A percentile compares a stretch with the other conserved stretches of the same genome.
These are phyloP conservation scores for Wilcoxina mikolae DNA, from an alignment of 495 filamentous ascomycete genomes.

Conservation along the genomic window DNA sequence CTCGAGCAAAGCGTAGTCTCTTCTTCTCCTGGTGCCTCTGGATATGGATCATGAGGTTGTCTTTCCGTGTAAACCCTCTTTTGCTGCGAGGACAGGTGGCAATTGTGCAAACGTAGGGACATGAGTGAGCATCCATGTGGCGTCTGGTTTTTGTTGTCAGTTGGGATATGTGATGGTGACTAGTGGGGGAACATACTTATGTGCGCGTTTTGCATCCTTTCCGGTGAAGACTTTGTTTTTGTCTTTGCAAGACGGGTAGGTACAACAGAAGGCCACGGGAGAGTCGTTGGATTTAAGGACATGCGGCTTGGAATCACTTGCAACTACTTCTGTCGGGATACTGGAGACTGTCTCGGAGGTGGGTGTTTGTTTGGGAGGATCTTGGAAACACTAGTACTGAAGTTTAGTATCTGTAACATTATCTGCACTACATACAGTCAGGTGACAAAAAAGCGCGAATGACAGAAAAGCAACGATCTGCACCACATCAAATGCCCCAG, in stretches of 20 bases:
- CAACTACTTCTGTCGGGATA: too few species aligned
- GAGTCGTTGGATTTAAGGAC: too few species aligned
- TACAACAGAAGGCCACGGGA: background rate
- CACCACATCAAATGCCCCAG: too few species aligned
- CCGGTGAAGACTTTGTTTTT: background rate
- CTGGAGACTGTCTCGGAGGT: too few species aligned
- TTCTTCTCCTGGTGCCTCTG: background rate
- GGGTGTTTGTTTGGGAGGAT: too few species aligned
- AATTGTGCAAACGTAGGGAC: background rate
- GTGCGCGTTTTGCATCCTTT: background rate
- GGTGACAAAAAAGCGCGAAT: too few species aligned
- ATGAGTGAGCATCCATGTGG: background rate
- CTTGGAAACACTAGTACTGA: too few species aligned
- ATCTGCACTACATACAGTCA: too few species aligned
- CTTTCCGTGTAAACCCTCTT: background rate
- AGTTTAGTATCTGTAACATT: too few species aligned
- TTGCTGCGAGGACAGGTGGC: background rate
- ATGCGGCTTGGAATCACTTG: too few species aligned
- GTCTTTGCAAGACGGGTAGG: background rate
- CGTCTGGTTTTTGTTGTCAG: background rate
- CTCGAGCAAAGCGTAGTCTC: too few species aligned
- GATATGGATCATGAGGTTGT: background rate
- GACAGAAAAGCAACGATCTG: too few species aligned
- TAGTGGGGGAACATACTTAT: background rate
- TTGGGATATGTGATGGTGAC: background rate